Evolutionary conservation across 108 stramenopile species (phyloP), one percentile per base, ranked within the genome.

Genomic region (Skeletonema costatum): DNA sequence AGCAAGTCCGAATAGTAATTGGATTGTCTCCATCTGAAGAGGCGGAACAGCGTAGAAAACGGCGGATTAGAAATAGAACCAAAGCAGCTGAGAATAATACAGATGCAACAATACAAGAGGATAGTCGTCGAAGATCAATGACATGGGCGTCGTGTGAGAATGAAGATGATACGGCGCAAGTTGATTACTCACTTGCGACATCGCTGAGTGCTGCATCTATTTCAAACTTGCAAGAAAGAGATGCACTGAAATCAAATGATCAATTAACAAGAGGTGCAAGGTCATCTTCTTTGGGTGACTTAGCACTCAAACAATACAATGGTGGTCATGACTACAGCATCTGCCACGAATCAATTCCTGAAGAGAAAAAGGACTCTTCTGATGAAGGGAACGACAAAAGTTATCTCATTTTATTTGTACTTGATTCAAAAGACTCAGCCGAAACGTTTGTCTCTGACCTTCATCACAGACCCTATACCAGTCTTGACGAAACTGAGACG

Each of bases 1-100:
- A 84, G 64, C 93, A 92, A 70, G 87, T 92, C 2, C 79, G 93
- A 48, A 89, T 94, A 66, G 84, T 94, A 2, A 94, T 91, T 78
- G 72, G 79, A 16, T 69, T 73, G 7, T 80, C 79, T 6, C 53
- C 32, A 8, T 36, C 8, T 21, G 66, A 78, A 41, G 81, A 78
- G 32, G 62, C 46, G 12, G 64, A 63, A 50, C 62, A 59, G 16
- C 72, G 79, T 53, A 29, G 73, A 51, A 33, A 66, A 29, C 66
- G 71, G n/a, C 70, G 50, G 77, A 76, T 35, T 64, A 76, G 25
- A 82, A 80, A 19, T 50, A 16, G 21, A 76, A 33, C 21, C 14
- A 62, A 39, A 14, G 7, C 14, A 19, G 17, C 70, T n/a, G 12
- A 12, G 25, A 30, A 32, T 9, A 44, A 66, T 32, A 39, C 56